These are phyloP conservation scores for Salvia splendens DNA, from an alignment of 257 asterid species.

Conservation along the genomic window DNA sequence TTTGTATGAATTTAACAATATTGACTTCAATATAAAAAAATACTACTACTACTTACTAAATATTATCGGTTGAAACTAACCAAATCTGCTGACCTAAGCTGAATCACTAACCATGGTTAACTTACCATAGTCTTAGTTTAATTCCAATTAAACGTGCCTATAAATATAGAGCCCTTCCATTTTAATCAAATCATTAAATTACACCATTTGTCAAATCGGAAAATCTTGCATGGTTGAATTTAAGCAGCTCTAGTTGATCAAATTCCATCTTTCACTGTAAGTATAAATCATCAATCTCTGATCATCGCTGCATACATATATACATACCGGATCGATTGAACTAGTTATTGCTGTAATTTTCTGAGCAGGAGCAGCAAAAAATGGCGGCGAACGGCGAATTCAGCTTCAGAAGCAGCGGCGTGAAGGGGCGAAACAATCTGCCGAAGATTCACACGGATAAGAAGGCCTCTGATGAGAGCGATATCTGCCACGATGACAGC, in stretches of 20 bases:
- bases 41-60: background rate
- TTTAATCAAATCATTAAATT: background rate
- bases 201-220: background rate
- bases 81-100: background rate
- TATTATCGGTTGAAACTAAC: slow-evolving; percentile 24
- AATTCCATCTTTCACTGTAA: slow-evolving; percentile 1
- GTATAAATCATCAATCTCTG: background rate
- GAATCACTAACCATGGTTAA: slow-evolving; percentile 27
- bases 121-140: slow-evolving; percentile 10
- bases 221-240: slow-evolving; percentile 29
- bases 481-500: slow-evolving; percentile 82
- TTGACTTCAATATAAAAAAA: slow-evolving; percentile 1
- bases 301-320: background rate
- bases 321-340: background rate
- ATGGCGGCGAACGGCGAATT: slow-evolving; percentile 56
- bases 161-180: background rate
- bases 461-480: slow-evolving; percentile 38
- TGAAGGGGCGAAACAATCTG: slow-evolving; percentile 51
- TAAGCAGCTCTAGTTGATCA: background rate
- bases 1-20: background rate
- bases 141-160: background rate
- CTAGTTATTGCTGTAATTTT: background rate
- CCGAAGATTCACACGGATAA: slow-evolving; percentile 77
- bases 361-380: background rate
- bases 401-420: slow-evolving; percentile 45